These are phyloP conservation scores for Eimeria zaria DNA, from an alignment of 169 alveolate genomes.

Conservation along the genomic window DNA sequence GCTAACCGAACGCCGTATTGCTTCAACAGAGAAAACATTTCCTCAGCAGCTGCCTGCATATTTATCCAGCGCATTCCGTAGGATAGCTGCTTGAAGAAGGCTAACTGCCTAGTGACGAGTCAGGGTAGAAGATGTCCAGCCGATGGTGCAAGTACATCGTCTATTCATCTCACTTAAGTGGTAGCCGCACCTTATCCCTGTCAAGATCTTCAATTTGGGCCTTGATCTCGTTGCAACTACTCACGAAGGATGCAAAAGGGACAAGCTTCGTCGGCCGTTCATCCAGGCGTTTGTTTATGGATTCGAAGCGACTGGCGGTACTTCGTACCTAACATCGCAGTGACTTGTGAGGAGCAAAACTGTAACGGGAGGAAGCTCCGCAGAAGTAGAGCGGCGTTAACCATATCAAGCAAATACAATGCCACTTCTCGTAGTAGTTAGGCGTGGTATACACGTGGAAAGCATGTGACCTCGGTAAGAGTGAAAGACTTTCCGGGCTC, in stretches of 20 bases:
- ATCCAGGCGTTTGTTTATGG: constrained; percentile 72
- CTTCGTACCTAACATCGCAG: constrained; percentile 35
- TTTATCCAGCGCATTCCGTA: neutral
- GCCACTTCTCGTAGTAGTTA: neutral
- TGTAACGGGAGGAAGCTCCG: neutral
- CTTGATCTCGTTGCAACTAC: constrained; percentile 71
- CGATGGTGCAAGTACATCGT: neutral
- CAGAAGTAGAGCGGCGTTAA: neutral
- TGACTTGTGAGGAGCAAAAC: neutral
- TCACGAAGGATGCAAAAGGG: constrained; percentile 74
- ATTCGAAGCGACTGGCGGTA: constrained; percentile 63
- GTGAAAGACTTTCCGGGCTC: neutral
- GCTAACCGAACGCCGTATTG: constrained; percentile 82
- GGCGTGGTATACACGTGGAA: neutral
- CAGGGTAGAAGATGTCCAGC: neutral
- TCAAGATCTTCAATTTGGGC: constrained; percentile 75
- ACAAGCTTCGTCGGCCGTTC: constrained; percentile 75
- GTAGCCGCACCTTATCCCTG: constrained; percentile 38
- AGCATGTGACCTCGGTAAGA: neutral
- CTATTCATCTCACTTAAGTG: neutral
- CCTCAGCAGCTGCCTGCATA: constrained; percentile 80
- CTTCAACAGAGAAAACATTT: constrained; percentile 79
- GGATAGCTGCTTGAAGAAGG: neutral
- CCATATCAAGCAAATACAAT: neutral
- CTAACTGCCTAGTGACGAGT: neutral